phyloP scores from a whole-genome alignment of 2,329 filamentous ascomycete genomes.

The Ophiostoma himal-ulmi region DNA sequence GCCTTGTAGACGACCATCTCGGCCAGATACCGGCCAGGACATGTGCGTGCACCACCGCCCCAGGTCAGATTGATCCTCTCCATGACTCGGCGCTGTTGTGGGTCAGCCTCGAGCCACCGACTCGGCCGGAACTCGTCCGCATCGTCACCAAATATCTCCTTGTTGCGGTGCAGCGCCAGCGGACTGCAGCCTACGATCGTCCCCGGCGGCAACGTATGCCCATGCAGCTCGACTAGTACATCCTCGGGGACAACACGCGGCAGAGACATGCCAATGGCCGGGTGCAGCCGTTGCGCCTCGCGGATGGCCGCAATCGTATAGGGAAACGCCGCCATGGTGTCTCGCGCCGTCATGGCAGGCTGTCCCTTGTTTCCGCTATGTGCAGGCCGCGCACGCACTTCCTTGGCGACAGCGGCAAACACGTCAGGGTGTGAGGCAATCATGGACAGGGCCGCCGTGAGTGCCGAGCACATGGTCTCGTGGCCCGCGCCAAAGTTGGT shows the following conservation, averaged over 20 bases:
- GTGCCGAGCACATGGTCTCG: slow-evolving; percentile 48
- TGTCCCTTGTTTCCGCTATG: not conserved
- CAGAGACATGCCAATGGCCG: slow-evolving; percentile 48
- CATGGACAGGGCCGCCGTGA: slow-evolving; percentile 46
- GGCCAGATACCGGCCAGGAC: slow-evolving; percentile 47
- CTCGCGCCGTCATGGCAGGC: slow-evolving; percentile 28
- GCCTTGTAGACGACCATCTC: slow-evolving; percentile 46
- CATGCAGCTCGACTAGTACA: slow-evolving; percentile 37
- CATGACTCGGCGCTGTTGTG: slow-evolving; percentile 35
- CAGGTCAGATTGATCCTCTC: slow-evolving; percentile 46
- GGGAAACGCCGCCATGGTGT: slow-evolving; percentile 27
- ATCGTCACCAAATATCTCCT: slow-evolving; percentile 44
- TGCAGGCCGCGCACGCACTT: slow-evolving; percentile 28
- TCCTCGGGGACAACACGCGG: slow-evolving; percentile 40
- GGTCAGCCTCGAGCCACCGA: slow-evolving; percentile 41
- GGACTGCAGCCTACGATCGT: slow-evolving; percentile 49
- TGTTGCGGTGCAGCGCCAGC: slow-evolving; percentile 45
- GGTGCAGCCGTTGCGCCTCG: slow-evolving; percentile 47
- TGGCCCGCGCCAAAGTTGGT: slow-evolving; percentile 53
- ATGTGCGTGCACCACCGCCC: slow-evolving; percentile 47
- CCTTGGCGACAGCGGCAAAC: slow-evolving; percentile 32
- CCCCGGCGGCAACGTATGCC: slow-evolving; percentile 38
- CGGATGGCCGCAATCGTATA: slow-evolving; percentile 44
- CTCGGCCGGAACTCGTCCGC: slow-evolving; percentile 41
- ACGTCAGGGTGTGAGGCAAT: slow-evolving; percentile 38